Evolutionary conservation across 2,329 filamentous ascomycete genomes (phyloP).

Genomic region (Clarireedia monteithiana): DNA sequence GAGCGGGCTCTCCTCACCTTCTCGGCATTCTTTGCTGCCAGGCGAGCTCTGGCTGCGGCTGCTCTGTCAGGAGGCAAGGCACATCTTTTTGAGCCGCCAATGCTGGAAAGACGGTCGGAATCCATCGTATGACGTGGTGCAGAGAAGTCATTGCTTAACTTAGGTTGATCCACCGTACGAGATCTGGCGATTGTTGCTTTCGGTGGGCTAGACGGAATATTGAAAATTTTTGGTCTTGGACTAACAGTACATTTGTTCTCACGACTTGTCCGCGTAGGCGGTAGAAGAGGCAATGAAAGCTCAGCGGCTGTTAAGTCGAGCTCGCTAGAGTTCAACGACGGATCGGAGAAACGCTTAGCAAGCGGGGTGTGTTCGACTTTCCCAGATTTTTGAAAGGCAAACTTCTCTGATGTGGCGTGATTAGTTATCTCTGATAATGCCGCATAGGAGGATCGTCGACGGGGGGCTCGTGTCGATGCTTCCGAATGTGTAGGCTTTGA

Average conservation of each 20-base stretch:
- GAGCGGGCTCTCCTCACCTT: slow-evolving; percentile 18
- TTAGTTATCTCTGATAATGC: slow-evolving; percentile 26
- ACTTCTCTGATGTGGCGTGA: slow-evolving; percentile 15
- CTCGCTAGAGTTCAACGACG: slow-evolving; percentile 15
- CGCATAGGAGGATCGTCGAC: slow-evolving; percentile 12
- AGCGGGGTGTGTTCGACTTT: slow-evolving; percentile 22
- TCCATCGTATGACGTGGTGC: slow-evolving; percentile 5
- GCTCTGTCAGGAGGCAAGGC: slow-evolving; percentile 27
- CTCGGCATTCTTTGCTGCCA: slow-evolving; percentile 27
- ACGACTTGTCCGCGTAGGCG: slow-evolving; percentile 12
- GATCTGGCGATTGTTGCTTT: slow-evolving; percentile 18
- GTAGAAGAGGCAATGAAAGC: slow-evolving; percentile 10
- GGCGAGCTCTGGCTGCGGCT: slow-evolving; percentile 29
- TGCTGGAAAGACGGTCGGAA: slow-evolving; percentile 17
- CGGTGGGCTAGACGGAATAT: slow-evolving; percentile 25
- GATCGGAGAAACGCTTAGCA: slow-evolving; percentile 14
- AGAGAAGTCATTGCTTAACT: slow-evolving; percentile 12
- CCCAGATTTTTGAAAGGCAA: slow-evolving; percentile 16
- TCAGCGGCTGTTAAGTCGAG: slow-evolving; percentile 16
- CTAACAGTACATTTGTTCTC: slow-evolving; percentile 17
- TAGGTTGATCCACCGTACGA: slow-evolving; percentile 12
- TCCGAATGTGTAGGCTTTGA: slow-evolving; percentile 11
- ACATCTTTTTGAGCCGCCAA: slow-evolving; percentile 17
- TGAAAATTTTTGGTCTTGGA: slow-evolving; percentile 24
- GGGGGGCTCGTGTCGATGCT: slow-evolving; percentile 8